A percentile compares a stretch with the other conserved stretches of the same genome.
Conservation (phyloP, 2,329 filamentous ascomycete genomes). For the Talaromyces atroroseus region DNA sequence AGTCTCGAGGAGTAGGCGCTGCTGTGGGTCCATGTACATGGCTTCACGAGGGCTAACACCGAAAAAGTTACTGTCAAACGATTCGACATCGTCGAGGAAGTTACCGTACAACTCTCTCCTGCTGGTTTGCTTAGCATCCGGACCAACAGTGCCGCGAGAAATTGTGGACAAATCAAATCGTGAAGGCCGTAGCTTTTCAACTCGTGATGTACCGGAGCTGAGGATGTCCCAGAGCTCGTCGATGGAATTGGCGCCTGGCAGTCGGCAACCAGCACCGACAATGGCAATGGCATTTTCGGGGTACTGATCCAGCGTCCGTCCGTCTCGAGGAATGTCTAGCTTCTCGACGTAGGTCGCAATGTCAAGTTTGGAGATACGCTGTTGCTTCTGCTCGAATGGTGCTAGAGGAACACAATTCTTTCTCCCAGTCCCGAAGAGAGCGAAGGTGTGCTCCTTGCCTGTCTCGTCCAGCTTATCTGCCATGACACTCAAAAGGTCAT, state of each 20-base stretch:
- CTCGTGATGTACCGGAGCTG: conserved; percentile 15
- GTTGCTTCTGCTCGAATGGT: conserved; percentile 5
- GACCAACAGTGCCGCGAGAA: conserved; percentile 4
- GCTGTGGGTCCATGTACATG: conserved; percentile 22
- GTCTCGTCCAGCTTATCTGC: neutral
- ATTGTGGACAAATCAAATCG: conserved; percentile 19
- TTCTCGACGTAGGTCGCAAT: conserved; percentile 1
- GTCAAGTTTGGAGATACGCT: conserved; percentile 1
- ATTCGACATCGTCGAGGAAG: conserved; percentile 18
- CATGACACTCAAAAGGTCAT: neutral
- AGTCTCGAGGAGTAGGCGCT: conserved; percentile 22
- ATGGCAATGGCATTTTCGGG: conserved; percentile 35
- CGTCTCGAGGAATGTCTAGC: conserved; percentile 2
- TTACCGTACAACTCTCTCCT: conserved; percentile 19
- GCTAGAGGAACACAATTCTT: conserved; percentile 5
- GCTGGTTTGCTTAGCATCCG: conserved; percentile 21
- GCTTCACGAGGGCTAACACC: conserved; percentile 19
- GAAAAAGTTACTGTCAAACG: conserved; percentile 24
- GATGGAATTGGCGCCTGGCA: conserved; percentile 37
- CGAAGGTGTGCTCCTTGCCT: conserved; percentile 1
- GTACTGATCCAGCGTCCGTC: conserved; percentile 3
- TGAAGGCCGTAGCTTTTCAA: conserved; percentile 17
- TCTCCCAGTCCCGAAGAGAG: conserved; percentile 4
- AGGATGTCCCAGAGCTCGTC: conserved; percentile 39
- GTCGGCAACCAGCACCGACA: conserved; percentile 40